Base-by-base conservation (phyloP, 441 rosid species). In the Eruca vesicaria region DNA sequence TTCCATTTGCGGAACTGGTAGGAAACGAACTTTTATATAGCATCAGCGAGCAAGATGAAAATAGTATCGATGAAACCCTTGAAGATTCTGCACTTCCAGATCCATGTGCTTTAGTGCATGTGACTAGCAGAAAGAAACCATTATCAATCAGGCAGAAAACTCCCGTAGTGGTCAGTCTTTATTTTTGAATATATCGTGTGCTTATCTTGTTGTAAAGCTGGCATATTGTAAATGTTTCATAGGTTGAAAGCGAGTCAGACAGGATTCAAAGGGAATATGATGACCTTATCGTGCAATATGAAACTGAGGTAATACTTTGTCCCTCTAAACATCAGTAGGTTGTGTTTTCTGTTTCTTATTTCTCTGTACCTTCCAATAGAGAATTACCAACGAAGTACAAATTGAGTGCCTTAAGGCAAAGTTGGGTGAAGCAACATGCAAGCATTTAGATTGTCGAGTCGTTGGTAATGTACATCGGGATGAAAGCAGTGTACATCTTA, bases 61-160 rank as follows among this genome's bases (percentile, higher is more conserved):
- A 80, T 68, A 63, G 50, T 71, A 77, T 76, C 21, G 71, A 19
- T 74, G 73, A 23, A 73, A 41, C 69, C 20, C 26, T 26, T 16
- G 89, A 82, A 81, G 90, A 76, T 63, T 79, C 84, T 77, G 65
- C 71, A 60, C 79, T 90, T 79, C 99, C 96, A 26, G 80, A 90
- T 84, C 92, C 97, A 78, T 77, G 87, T 78, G 82, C 90, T 69
- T 83, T 93, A 75, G 72, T 89, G 82, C 87, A 88, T 71, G 93
- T 91, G 60, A 95, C 98, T 75, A 91, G 79, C 74, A 88, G 99
- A 76, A 91, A 91, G 84, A 95, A 93, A 86, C 79, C 77, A 63
- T 75, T 81, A 45, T 79, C 83, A 45, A 70, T 77, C 50, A 88
- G 71, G 79, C 91, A 82, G 81, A 90, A 81, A 88, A 80, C 58